Base-by-base conservation (phyloP, 2,329 filamentous ascomycete genomes). In the Tolypocladium nubicola region DNA sequence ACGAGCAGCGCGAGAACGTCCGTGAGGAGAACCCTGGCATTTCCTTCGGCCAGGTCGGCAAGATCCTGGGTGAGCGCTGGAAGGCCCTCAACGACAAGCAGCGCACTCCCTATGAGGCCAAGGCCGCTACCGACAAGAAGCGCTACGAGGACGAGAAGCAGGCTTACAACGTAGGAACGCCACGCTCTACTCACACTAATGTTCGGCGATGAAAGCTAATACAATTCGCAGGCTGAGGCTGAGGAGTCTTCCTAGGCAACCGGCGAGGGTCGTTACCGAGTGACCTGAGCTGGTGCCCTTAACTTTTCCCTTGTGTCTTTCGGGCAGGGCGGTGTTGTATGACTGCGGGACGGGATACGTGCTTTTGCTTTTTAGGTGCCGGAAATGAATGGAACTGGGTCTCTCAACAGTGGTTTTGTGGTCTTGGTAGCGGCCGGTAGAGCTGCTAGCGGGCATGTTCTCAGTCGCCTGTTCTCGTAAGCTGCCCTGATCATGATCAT, bases 81-180 rank as follows among this genome's bases (percentile, higher is more conserved):
- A 99, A 99, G 90, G 89, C 87, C 60, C 82, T 99, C 64, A 89
- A 84, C 76, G 90, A 96, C 66, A 90, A 94, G 82, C 90, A 97
- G 76, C 91, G 93, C 68, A 79, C 82, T 62, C 94, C 94, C 13
- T 99, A 97, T 70, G 93, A 97, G 78, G 89, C 90, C 73, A 97
- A 97, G 87, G 94, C 94, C 71, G 90, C 89, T 55, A 81, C 87
- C 63, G 94, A 99, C 79, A 99, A 97, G 90, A 96, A 97, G 87
- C 88, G 94, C 61, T 99, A 97, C 73, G 93, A 97, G 76, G 90
- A 96, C 66, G 91, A 97, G 84, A 99, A 99, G 84, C 87, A 88
- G 65, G 89, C 84, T 64, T 99, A 96, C 82, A 86, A 90, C 70
- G 90, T 95, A 80, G 80, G 87, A 53, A 49, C 30, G 58, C 56